These are phyloP conservation scores for Blastocystis sp. DNA, from an alignment of 352 stramenopile species.

Conservation along the genomic window DNA sequence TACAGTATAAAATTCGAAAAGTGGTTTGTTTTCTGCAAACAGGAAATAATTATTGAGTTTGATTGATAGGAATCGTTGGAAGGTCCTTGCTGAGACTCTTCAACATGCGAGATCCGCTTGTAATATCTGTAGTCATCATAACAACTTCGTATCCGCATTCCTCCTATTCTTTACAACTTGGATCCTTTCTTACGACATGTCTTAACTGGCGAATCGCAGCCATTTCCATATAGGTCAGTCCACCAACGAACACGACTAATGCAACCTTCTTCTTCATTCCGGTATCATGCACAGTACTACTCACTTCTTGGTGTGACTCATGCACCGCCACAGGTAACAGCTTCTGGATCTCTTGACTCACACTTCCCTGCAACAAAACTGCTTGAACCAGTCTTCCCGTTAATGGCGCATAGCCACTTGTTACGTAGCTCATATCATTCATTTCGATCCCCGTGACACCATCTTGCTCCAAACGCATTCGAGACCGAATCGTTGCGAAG, in stretches of 20 bases:
- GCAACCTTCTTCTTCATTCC: slow-evolving; percentile 43
- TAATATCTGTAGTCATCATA: slow-evolving; percentile 7
- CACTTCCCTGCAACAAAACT: neutral
- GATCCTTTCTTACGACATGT: neutral
- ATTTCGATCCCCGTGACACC: slow-evolving; percentile 26
- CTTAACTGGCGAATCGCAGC: slow-evolving; percentile 52
- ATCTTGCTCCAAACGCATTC: slow-evolving; percentile 47
- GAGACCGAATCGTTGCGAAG: slow-evolving; percentile 3
- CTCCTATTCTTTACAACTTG: neutral
- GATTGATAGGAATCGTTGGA: neutral
- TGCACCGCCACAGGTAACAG: neutral
- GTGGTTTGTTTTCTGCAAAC: slow-evolving; percentile 43
- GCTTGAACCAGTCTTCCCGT: slow-evolving; percentile 43
- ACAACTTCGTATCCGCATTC: slow-evolving; percentile 28
- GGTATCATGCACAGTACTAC: neutral
- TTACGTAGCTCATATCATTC: slow-evolving; percentile 53
- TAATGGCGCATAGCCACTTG: slow-evolving; percentile 45
- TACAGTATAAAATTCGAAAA: slow-evolving; percentile 90
- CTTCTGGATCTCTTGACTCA: slow-evolving; percentile 51
- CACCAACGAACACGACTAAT: slow-evolving; percentile 47
- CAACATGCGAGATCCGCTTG: slow-evolving; percentile 5
- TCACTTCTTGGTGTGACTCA: neutral
- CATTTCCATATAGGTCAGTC: slow-evolving; percentile 30
- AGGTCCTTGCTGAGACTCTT: neutral
- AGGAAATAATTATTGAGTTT: neutral